Evolutionary conservation across 1,139 yeast genomes (phyloP).

Genomic region (Nakaseomyces kungkrabaensis): DNA sequence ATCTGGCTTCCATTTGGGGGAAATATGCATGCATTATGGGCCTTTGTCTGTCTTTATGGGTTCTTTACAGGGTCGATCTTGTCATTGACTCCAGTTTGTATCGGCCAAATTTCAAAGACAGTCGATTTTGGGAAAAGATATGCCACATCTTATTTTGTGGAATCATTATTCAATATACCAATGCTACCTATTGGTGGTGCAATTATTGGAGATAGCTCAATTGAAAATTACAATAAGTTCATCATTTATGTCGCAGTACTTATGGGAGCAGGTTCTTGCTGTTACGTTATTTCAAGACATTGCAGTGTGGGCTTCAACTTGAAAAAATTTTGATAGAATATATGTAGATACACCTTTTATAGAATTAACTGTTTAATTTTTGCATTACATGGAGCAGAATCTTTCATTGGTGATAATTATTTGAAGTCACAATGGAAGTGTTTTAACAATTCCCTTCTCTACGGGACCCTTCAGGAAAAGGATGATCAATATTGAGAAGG

Average conservation of each 20-base stretch:
- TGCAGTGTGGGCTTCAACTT: conserved; percentile 31
- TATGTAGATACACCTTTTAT: too few species aligned
- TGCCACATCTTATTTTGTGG: conserved; percentile 39
- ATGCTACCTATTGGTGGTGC: conserved; percentile 45
- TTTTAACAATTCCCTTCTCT: too few species aligned
- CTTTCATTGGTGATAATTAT: too few species aligned
- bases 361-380: too few species aligned
- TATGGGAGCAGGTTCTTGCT: conserved; percentile 21
- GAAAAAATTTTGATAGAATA: conserved; percentile 12
- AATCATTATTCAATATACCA: conserved; percentile 35
- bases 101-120: conserved; percentile 41
- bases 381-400: too few species aligned
- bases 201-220: conserved; percentile 33
- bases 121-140: conserved; percentile 42
- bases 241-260: conserved; percentile 21
- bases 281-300: conserved; percentile 30
- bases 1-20: conserved; percentile 33
- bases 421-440: too few species aligned
- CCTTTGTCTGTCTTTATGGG: conserved; percentile 31
- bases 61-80: conserved; percentile 30
- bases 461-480: too few species aligned
- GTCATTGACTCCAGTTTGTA: conserved; percentile 41
- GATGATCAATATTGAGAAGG: too few species aligned
- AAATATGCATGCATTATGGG: conserved; percentile 26
- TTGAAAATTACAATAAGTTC: conserved; percentile 24